phyloP scores from a whole-genome alignment of 345 rosid species.

The Syzygium grande region DNA sequence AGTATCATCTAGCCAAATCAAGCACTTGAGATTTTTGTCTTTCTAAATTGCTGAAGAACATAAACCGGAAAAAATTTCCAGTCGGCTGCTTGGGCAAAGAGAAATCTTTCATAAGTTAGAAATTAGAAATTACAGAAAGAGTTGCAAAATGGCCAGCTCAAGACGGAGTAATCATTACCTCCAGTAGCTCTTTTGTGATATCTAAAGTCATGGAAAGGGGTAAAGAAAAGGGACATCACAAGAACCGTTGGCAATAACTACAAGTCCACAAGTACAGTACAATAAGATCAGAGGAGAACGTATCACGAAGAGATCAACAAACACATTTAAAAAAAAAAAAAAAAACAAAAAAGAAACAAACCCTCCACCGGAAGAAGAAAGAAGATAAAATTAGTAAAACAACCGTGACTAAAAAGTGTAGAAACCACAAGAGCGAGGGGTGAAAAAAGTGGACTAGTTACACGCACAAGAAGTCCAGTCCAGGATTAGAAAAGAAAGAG shows the following conservation, averaged over 20 bases:
- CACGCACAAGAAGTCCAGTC: background rate
- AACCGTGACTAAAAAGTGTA: background rate
- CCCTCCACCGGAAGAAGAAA: background rate
- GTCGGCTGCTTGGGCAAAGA: background rate
- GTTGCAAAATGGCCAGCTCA: background rate
- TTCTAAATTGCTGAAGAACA: background rate
- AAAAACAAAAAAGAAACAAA: background rate
- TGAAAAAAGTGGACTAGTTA: slow-evolving; percentile 1
- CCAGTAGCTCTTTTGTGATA: background rate
- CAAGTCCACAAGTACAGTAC: background rate
- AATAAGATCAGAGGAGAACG: slow-evolving; percentile 11
- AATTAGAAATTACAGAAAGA: background rate
- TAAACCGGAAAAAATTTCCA: background rate
- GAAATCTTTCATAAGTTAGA: background rate
- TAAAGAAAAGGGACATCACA: background rate
- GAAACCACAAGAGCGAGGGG: background rate
- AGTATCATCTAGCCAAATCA: background rate
- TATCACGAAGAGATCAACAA: slow-evolving; percentile 6
- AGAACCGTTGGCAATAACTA: background rate
- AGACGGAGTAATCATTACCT: background rate
- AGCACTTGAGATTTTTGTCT: background rate
- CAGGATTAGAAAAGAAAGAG: slow-evolving; percentile 8
- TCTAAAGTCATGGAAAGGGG: background rate
- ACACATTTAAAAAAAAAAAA: background rate
- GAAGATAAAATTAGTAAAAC: background rate